Evolutionary conservation across 2,329 filamentous ascomycete genomes (phyloP).

Genomic region (Cadophora malorum): DNA sequence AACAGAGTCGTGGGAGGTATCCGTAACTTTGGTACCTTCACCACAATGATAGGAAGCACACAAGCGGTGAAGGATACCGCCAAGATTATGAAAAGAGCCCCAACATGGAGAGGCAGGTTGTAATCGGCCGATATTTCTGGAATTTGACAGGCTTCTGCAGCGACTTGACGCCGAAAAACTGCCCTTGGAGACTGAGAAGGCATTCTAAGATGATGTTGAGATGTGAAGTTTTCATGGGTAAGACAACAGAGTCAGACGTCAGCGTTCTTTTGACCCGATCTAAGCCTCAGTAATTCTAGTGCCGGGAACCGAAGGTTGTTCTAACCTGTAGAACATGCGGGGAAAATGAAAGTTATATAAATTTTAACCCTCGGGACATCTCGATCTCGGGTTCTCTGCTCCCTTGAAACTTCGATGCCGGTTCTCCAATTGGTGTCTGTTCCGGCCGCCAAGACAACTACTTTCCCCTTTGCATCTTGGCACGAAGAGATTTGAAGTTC

Average conservation of each 20-base stretch:
- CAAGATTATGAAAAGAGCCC: conserved; percentile 23
- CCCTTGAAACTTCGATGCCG: not conserved
- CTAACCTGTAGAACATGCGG: not conserved
- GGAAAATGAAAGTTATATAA: conserved; percentile 7
- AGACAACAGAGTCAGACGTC: conserved; percentile 1
- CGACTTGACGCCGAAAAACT: conserved; percentile 11
- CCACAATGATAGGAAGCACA: conserved; percentile 16
- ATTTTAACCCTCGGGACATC: conserved; percentile 5
- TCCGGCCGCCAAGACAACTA: conserved; percentile 6
- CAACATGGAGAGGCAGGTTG: conserved; percentile 22
- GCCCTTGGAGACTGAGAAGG: conserved; percentile 11
- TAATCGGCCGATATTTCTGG: conserved; percentile 15
- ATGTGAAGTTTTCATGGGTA: not conserved
- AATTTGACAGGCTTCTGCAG: not conserved
- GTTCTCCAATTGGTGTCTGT: conserved; percentile 11
- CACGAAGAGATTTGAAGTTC: conserved; percentile 10
- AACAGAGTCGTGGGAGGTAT: conserved; percentile 19
- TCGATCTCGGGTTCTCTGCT: conserved; percentile 4
- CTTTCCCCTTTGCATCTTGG: not conserved
- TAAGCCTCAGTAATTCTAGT: not conserved
- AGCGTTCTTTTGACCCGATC: not conserved
- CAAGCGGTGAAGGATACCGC: conserved; percentile 20
- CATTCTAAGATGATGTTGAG: conserved; percentile 8
- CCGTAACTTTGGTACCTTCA: conserved; percentile 5
- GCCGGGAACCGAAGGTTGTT: not conserved